Base-by-base conservation (phyloP, 345 rosid species). In the Fremontodendron californicum region DNA sequence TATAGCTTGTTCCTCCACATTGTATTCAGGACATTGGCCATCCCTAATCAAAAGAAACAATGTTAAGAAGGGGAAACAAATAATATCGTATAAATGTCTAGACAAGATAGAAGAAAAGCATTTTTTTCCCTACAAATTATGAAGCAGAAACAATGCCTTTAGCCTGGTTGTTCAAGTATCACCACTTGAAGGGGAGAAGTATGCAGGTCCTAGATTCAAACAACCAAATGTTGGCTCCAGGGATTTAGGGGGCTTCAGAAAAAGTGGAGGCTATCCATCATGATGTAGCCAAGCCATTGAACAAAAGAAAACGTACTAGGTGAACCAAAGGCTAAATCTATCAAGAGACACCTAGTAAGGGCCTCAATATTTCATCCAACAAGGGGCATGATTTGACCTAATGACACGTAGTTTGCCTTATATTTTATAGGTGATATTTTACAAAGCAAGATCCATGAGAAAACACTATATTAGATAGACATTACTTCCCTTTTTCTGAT, bases 21-120 rank as follows among this genome's bases (percentile, higher is more conserved):
- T 87, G 84, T 87, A 93, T 86, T 96, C 99, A 72, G 96, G 94
- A 81, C 99, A 96, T 61, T 93, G 97, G 55, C 98, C 97, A 86
- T 96, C 98, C 95, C 98, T 96, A 71, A 21, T 45, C 45, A 78
- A 73, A 62, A 19, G 80, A 71, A 75, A 77, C 40, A 60, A 78
- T 35, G 67, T 80, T 57, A 79, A 29, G 9, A 27, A 76, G 25
- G 75, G 46, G 65, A 73, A 68, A 19, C 0, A 27, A 76, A 79
- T 23, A 74, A 46, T 62, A 21, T 19, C 16, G 48, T 6, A 35
- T 27, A 75, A 43, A 67, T 31, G 1, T 27, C 25, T 18, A 54
- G 31, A 55, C 8, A 11, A 31, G 5, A 54, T 43, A 29, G 19
- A 73, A 79, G 18, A 70, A 46, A 70, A 75, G 16, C 40, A 48